Percentiles rank a stretch among this genome's conserved stretches.
Conservation (phyloP, 1,284 basidiomycete species). For the Puccinia coronata region DNA sequence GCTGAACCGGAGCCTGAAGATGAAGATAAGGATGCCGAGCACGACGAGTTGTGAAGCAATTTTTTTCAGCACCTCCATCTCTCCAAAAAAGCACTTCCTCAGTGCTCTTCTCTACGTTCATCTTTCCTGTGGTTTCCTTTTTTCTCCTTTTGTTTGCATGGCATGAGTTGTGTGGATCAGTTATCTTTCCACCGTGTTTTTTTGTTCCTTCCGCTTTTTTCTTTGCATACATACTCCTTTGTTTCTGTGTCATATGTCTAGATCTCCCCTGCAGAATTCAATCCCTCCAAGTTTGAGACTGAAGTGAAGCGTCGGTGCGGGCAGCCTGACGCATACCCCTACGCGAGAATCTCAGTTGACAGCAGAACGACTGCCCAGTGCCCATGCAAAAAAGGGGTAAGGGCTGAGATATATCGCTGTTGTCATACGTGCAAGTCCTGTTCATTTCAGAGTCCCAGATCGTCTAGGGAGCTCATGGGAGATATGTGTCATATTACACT, state of each 20-base stretch:
- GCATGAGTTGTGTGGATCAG: conserved; percentile 18
- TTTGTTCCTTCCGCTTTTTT: not conserved
- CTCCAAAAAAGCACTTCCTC: conserved; percentile 2
- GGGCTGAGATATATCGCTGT: too few species aligned
- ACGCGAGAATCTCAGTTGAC: too few species aligned
- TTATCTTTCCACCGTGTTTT: not conserved
- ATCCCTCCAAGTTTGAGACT: too few species aligned
- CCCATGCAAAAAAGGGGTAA: too few species aligned
- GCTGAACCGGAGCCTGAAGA: conserved; percentile 24
- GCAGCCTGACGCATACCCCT: too few species aligned
- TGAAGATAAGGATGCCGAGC: conserved; percentile 39
- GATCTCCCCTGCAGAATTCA: not conserved
- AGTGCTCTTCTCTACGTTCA: not conserved
- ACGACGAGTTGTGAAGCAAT: conserved; percentile 33
- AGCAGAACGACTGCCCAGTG: too few species aligned
- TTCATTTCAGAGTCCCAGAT: too few species aligned
- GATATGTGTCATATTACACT: too few species aligned
- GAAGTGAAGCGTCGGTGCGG: too few species aligned
- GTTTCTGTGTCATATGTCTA: not conserved
- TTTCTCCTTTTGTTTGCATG: not conserved
- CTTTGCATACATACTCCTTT: not conserved
- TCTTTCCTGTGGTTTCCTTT: not conserved
- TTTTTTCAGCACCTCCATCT: not conserved
- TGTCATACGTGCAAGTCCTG: too few species aligned
- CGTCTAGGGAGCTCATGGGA: too few species aligned